phyloP scores from a whole-genome alignment of 2,329 filamentous ascomycete genomes.

The Canariomyces notabilis region DNA sequence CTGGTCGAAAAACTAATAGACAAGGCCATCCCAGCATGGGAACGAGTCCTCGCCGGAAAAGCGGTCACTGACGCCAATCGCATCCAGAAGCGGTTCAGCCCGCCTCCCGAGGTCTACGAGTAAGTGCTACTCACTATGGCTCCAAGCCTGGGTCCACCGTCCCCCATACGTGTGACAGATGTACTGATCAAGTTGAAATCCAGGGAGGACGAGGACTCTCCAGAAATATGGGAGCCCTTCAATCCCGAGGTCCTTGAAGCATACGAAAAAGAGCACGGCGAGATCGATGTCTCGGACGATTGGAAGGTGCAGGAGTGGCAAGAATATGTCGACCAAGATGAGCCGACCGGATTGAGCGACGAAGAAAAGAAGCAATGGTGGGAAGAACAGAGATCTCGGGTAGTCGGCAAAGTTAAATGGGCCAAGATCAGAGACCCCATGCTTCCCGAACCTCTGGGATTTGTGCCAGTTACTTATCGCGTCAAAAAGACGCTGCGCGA shows the following conservation, averaged over 20 bases:
- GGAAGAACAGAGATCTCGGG: too few species aligned
- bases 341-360: slow-evolving; percentile 9
- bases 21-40: slow-evolving; percentile 38
- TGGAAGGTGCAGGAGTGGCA: slow-evolving; percentile 24
- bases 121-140: not conserved
- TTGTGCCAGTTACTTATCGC: slow-evolving; percentile 17
- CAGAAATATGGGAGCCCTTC: slow-evolving; percentile 6
- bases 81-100: not conserved
- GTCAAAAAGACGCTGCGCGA: slow-evolving; percentile 19
- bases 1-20: slow-evolving; percentile 34
- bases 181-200: not conserved
- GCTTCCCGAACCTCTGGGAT: slow-evolving; percentile 16
- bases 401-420: slow-evolving; percentile 16
- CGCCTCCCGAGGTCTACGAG: not conserved
- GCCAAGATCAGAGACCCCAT: slow-evolving; percentile 13
- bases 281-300: slow-evolving; percentile 16
- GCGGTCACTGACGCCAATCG: not conserved
- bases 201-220: slow-evolving; percentile 1
- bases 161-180: not conserved
- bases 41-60: slow-evolving; percentile 21
- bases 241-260: not conserved
- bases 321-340: slow-evolving; percentile 24
- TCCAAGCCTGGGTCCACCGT: not conserved
- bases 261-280: not conserved
- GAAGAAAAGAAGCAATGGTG: slow-evolving; percentile 18